phyloP scores from a whole-genome alignment of 371 early-diverging fungal genomes.

The Syncephalastrum monosporum region DNA sequence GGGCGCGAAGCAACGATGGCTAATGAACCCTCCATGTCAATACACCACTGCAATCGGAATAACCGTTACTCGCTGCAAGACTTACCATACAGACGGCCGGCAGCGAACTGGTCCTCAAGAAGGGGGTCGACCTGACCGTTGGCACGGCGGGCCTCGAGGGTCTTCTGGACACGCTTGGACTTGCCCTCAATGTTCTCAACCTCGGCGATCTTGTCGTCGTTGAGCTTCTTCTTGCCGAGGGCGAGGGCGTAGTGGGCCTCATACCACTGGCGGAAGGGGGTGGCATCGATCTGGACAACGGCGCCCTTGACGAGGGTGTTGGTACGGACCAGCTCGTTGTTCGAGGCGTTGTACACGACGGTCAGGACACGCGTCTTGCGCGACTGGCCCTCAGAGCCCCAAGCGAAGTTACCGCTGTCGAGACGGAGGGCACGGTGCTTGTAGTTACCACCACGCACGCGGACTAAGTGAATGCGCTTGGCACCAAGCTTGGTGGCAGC shows the following conservation, averaged over 20 bases:
- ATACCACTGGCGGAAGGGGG: conserved; percentile 96
- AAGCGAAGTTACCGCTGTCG: conserved; percentile 94
- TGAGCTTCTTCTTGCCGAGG: conserved; percentile 77
- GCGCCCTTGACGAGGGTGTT: conserved; percentile 98
- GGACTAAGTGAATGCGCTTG: conserved; percentile 91
- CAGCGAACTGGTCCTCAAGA: conserved; percentile 88
- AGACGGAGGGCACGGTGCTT: conserved; percentile 97
- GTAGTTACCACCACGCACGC: conserved; percentile 96
- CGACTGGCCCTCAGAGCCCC: conserved; percentile 89
- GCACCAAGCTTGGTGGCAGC: conserved; percentile 97
- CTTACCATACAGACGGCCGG: conserved; percentile 83
- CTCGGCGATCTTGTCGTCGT: conserved; percentile 52
- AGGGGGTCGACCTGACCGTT: conserved; percentile 79
- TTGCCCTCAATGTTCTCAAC: conserved; percentile 68
- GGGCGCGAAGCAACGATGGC: conserved; percentile 94
- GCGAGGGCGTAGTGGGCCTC: conserved; percentile 88
- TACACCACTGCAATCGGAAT: too few species aligned
- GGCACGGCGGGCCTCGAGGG: conserved; percentile 77
- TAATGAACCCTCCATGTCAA: conserved; percentile 2
- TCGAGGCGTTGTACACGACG: conserved; percentile 98
- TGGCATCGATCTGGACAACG: conserved; percentile 96
- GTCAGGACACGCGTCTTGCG: conserved; percentile 92
- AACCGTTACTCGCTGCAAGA: too few species aligned
- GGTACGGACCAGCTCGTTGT: conserved; percentile 99
- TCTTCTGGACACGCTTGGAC: conserved; percentile 85